These are phyloP conservation scores for Umbellularia californica DNA, from an alignment of 164 flowering plant species.

Conservation along the genomic window DNA sequence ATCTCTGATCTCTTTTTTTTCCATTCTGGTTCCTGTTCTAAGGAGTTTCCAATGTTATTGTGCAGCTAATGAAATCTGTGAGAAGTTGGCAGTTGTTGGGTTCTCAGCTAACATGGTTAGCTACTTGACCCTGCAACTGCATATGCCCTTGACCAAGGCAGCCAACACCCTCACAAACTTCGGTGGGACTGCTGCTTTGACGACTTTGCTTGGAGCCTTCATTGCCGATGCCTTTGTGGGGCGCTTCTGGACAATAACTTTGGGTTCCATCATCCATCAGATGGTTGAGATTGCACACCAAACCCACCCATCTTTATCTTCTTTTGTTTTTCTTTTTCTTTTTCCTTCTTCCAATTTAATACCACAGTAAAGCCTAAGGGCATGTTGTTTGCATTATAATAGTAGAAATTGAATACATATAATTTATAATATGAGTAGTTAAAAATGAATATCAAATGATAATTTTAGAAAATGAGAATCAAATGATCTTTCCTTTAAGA, in stretches of 20 bases:
- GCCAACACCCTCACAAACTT: conserved; percentile 94
- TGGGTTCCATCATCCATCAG: conserved; percentile 76
- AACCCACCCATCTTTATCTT: too few relatives aligned
- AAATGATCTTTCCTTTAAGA: too few relatives aligned
- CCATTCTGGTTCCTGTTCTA: not conserved
- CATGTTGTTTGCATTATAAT: too few relatives aligned
- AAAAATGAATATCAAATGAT: too few relatives aligned
- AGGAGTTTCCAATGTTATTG: not conserved
- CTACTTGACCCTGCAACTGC: conserved; percentile 75
- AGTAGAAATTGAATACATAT: too few relatives aligned
- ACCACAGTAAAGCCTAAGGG: too few relatives aligned
- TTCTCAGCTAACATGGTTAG: conserved; percentile 75
- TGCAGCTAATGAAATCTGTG: conserved; percentile 80
- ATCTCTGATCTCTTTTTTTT: not conserved
- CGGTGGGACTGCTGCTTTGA: conserved; percentile 80
- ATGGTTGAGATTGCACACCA: conserved; percentile 30
- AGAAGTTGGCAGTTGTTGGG: conserved; percentile 93
- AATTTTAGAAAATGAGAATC: too few relatives aligned
- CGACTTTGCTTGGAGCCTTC: conserved; percentile 86
- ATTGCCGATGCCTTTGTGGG: conserved; percentile 81
- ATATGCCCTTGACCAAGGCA: conserved; percentile 82
- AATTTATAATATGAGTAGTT: too few relatives aligned
- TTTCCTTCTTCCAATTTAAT: too few relatives aligned
- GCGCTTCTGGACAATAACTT: conserved; percentile 83
- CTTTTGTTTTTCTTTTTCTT: too few relatives aligned